A percentile compares a stretch with the other conserved stretches of the same genome.
Conservation (phyloP, 2,329 filamentous ascomycete genomes). For the Akanthomyces lecanii region DNA sequence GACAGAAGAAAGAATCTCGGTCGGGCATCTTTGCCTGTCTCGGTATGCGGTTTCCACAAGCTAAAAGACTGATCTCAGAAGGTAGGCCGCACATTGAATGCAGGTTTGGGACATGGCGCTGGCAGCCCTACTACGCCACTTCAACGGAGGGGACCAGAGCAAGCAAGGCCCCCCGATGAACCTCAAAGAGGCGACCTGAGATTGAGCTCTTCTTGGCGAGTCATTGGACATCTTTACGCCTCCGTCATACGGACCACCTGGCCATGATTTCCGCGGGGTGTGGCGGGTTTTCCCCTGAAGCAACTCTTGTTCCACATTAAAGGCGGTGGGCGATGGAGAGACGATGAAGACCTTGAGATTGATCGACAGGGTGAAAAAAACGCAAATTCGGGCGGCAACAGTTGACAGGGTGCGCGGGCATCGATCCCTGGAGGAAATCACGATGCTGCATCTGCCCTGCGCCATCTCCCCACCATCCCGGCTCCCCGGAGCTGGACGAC, state of each 20-base stretch:
- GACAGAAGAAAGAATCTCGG: background rate
- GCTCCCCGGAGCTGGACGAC: background rate
- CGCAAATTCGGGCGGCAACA: background rate
- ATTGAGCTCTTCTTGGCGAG: too few relatives aligned
- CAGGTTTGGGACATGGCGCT: background rate
- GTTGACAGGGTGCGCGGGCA: background rate
- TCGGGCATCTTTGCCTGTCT: conserved; percentile 5
- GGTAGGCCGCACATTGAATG: background rate
- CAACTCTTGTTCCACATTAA: too few relatives aligned
- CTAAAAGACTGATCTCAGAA: background rate
- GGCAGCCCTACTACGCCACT: background rate
- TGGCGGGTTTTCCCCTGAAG: too few relatives aligned
- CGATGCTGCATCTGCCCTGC: conserved; percentile 5
- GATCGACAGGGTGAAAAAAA: background rate
- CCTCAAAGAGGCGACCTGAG: too few relatives aligned
- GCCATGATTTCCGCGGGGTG: too few relatives aligned
- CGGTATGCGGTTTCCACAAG: background rate
- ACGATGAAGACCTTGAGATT: background rate
- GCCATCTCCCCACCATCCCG: conserved; percentile 13
- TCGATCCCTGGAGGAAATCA: background rate
- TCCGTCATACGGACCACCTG: too few relatives aligned
- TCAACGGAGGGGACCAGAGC: background rate
- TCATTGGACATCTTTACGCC: too few relatives aligned
- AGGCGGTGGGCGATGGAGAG: too few relatives aligned
- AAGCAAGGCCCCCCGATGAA: too few relatives aligned